Evolutionary conservation across 2,329 filamentous ascomycete species (phyloP), one percentile per base, ranked within the genome.

Genomic region (Stagonosporopsis cucurbitacearum): DNA sequence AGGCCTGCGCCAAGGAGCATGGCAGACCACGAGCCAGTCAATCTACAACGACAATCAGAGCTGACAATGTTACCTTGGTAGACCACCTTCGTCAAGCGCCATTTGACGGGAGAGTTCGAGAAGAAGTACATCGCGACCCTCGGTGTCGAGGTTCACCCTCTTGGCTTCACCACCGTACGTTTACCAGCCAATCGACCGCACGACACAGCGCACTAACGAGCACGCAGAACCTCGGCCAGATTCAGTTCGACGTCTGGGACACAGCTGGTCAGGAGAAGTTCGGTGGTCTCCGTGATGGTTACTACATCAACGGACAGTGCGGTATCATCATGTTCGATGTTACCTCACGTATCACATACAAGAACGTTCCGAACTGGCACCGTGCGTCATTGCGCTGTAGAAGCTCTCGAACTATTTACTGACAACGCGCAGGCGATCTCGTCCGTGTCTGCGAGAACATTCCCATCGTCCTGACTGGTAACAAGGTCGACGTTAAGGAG

Each of bases 271-370:
- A 99, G 83, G 94, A 99, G 86, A 99, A 98, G 88, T 99, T 99
- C 69, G 94, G 94, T 81, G 94, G 94, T 86, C 92, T 99, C 75
- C 91, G 94, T 84, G 94, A 99, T 82, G 94, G 94, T 71, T 99
- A 99, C 88, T 99, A 99, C 86, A 99, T 99, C 87, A 97, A 97
- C 84, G 94, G 94, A 76, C 94, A 98, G 84, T 98, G 94, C 81
- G 94, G 95, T 84, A 97, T 99, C 85, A 98, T 99, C 88, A 99
- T 99, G 94, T 99, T 99, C 81, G 94, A 99, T 81, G 94, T 99
- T 68, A 98, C 95, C 64, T 97, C 94, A 70, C 91, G 95, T 78
- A 98, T 99, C 80, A 99, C 95, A 80, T 99, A 99, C 90, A 99
- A 99, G 90, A 99, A 99, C 85, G 95, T 99, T 65, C 95, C 95